Evolutionary conservation across 345 rosid species (phyloP).

Genomic region (Pistacia atlantica): DNA sequence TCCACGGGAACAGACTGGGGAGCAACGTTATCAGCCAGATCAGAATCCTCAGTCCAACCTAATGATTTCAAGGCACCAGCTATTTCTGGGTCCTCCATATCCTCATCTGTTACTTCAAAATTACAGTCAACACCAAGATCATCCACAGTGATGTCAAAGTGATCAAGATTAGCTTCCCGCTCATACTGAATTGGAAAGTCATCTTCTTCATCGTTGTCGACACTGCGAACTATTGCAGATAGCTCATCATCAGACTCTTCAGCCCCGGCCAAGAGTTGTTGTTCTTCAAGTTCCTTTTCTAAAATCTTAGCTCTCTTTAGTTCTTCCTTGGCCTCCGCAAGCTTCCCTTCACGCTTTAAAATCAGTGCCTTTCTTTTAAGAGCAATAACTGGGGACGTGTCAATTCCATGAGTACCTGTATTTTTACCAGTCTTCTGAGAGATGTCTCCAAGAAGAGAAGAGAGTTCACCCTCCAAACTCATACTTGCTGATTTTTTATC

Average conservation of each 20-base stretch:
- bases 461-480: slow-evolving; percentile 86
- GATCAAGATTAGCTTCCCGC: slow-evolving; percentile 38
- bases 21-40: slow-evolving; percentile 28
- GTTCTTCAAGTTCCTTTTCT: slow-evolving; percentile 89
- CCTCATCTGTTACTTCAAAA: slow-evolving; percentile 81
- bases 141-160: slow-evolving; percentile 49
- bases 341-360: slow-evolving; percentile 90
- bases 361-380: slow-evolving; percentile 78
- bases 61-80: slow-evolving; percentile 67
- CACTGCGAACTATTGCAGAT: slow-evolving; percentile 58
- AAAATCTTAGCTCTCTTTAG: slow-evolving; percentile 80
- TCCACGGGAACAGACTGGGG: slow-evolving; percentile 29
- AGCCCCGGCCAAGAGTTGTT: slow-evolving; percentile 70
- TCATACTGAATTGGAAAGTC: slow-evolving; percentile 42
- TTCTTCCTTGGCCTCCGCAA: slow-evolving; percentile 97
- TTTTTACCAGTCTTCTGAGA: slow-evolving; percentile 38
- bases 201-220: slow-evolving; percentile 64
- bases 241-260: slow-evolving; percentile 95
- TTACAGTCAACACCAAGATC: slow-evolving; percentile 55
- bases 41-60: slow-evolving; percentile 81
- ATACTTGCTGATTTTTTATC: slow-evolving; percentile 47
- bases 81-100: slow-evolving; percentile 82
- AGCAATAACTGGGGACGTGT: slow-evolving; percentile 62
- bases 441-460: slow-evolving; percentile 67
- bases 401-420: slow-evolving; percentile 39